A percentile compares a stretch with the other conserved stretches of the same genome.
Conservation (phyloP, 768 basidiomycete genomes). For the Xanthoconium stramineum region DNA sequence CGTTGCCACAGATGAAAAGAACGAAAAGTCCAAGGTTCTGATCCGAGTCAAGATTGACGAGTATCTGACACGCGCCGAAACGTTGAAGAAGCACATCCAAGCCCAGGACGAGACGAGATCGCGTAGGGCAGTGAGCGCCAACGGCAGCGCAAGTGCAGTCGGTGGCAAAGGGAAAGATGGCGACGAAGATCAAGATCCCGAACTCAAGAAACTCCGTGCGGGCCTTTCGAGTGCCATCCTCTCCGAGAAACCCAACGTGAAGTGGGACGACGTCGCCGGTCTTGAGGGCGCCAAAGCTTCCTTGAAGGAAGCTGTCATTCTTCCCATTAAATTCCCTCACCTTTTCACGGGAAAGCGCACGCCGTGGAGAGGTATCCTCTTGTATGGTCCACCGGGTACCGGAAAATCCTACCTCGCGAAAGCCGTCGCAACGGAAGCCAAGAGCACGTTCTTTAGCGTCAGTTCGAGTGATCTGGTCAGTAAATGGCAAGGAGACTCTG, state of each 20-base stretch:
- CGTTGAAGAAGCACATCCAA: constrained; percentile 78
- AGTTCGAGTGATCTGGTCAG: constrained; percentile 94
- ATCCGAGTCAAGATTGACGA: constrained; percentile 88
- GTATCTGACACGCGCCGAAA: constrained; percentile 90
- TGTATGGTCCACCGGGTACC: constrained; percentile 97
- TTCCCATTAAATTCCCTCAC: constrained; percentile 99
- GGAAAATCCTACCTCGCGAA: constrained; percentile 97
- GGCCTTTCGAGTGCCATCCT: constrained; percentile 86
- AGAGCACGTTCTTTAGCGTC: constrained; percentile 98
- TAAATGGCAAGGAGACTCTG: constrained; percentile 99
- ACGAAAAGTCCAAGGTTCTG: constrained; percentile 83
- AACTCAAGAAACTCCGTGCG: constrained; percentile 94
- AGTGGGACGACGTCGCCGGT: constrained; percentile 99
- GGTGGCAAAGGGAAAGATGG: constrained; percentile 45
- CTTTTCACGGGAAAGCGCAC: constrained; percentile 98
- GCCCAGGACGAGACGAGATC: constrained; percentile 56
- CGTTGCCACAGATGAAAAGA: constrained; percentile 67
- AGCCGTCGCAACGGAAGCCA: constrained; percentile 98
- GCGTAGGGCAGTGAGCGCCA: constrained; percentile 47
- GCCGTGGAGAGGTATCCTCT: constrained; percentile 92
- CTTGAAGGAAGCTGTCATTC: constrained; percentile 95
- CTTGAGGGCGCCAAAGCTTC: constrained; percentile 93
- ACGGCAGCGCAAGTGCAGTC: constrained; percentile 41
- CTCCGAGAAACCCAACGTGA: constrained; percentile 90
- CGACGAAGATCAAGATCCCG: constrained; percentile 79